A percentile compares a stretch with the other conserved stretches of the same genome.
These are phyloP conservation scores for Tetrapyrgos nigripes DNA, from an alignment of 1,284 basidiomycete species.

Conservation along the genomic window DNA sequence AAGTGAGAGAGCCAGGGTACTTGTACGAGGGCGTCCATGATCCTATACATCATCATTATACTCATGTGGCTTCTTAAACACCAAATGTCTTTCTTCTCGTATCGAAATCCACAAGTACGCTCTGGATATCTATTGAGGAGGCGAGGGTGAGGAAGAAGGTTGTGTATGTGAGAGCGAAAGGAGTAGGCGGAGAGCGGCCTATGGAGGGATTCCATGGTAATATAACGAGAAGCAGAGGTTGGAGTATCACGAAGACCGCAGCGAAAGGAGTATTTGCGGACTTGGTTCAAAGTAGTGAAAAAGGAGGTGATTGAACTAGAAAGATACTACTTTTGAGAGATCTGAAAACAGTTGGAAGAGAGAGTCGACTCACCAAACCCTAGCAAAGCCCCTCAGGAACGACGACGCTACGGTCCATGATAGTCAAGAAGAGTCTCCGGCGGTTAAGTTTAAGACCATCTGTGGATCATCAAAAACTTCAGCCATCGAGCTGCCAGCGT, in stretches of 20 bases:
- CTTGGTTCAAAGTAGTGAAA: constrained; percentile 7
- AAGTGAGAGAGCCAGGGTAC: constrained; percentile 41
- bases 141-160: constrained; percentile 1
- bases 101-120: constrained; percentile 37
- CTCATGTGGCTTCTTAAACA: constrained; percentile 42
- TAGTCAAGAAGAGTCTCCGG: too few species aligned
- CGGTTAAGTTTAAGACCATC: too few species aligned
- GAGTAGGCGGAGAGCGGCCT: too few species aligned
- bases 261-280: neutral
- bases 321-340: too few species aligned
- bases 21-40: constrained; percentile 40
- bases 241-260: neutral
- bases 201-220: too few species aligned
- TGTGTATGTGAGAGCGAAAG: neutral
- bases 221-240: constrained; percentile 8
- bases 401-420: too few species aligned
- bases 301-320: constrained; percentile 7
- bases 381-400: too few species aligned
- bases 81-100: constrained; percentile 42
- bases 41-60: constrained; percentile 45
- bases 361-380: too few species aligned
- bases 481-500: too few species aligned
- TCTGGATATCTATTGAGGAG: constrained; percentile 37
- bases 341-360: too few species aligned
- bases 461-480: too few species aligned